Conservation (phyloP, 108 stramenopile species). For the Pseudonitzschia multistriata region DNA sequence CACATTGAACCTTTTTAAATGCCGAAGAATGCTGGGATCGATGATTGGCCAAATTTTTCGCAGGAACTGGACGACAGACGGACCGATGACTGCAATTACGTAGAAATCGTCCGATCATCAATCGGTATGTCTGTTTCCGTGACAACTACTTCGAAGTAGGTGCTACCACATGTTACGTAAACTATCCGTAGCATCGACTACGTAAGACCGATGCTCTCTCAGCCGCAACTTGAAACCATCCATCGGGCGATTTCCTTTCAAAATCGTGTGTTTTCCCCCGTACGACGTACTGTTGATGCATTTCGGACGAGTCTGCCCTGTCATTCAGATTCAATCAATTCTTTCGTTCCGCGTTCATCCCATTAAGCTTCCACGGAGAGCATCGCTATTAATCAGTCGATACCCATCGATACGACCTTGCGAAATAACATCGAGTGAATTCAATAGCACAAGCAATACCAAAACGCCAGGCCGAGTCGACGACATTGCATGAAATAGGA, state of each 20-base stretch:
- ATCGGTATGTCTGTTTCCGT: neutral
- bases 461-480: neutral
- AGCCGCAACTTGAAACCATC: slow-evolving; percentile 6
- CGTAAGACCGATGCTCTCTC: neutral
- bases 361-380: neutral
- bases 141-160: no score
- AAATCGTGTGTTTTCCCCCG: neutral
- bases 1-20: neutral
- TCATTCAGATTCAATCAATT: neutral
- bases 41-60: neutral
- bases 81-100: neutral
- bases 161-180: neutral
- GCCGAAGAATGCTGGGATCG: neutral
- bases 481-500: neutral
- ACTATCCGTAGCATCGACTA: neutral
- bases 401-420: neutral
- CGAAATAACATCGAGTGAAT: neutral
- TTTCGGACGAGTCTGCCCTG: neutral
- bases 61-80: neutral
- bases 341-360: neutral
- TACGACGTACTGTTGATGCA: neutral
- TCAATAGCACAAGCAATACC: neutral
- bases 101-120: neutral
- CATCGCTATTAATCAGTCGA: neutral
- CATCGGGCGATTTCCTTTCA: neutral